Evolutionary conservation across 306 rosid species (phyloP).

Genomic region (Potentilla sterilis): DNA sequence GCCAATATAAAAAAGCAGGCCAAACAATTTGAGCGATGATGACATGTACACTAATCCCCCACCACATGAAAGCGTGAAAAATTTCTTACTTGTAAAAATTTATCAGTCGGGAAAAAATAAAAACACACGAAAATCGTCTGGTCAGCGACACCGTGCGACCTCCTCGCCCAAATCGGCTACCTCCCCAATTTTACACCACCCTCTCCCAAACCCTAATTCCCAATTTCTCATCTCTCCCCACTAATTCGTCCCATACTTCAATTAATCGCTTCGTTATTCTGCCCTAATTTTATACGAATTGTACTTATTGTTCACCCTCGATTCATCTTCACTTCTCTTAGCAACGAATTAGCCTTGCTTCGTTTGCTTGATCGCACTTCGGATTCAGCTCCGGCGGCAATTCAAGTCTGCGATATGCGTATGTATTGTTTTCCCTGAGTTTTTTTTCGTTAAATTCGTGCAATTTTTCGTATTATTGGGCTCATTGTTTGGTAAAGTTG

Average conservation of each 20-base stretch:
- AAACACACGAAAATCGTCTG: constrained; percentile 23
- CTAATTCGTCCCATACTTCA: no score
- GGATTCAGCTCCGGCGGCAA: constrained; percentile 41
- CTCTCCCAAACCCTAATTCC: constrained; percentile 54
- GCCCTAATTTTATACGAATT: constrained; percentile 16
- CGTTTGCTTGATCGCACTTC: constrained; percentile 36
- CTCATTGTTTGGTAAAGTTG: background rate
- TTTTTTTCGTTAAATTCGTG: background rate
- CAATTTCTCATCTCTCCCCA: background rate
- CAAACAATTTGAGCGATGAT: background rate
- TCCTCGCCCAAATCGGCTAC: constrained; percentile 50
- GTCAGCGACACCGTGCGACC: constrained; percentile 66
- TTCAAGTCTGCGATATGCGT: constrained; percentile 20
- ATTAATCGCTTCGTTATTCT: constrained; percentile 8
- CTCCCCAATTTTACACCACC: background rate
- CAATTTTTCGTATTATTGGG: background rate
- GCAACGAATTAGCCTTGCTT: constrained; percentile 21
- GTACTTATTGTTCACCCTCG: constrained; percentile 14
- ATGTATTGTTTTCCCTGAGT: constrained; percentile 15
- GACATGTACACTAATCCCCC: background rate
- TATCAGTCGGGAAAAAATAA: background rate
- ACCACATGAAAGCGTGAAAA: background rate
- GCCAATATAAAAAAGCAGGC: background rate
- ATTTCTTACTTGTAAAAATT: background rate
- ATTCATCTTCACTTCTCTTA: constrained; percentile 8